Base-by-base conservation (phyloP, 2,329 filamentous ascomycete species). In the Ophiostoma novo-ulmi region DNA sequence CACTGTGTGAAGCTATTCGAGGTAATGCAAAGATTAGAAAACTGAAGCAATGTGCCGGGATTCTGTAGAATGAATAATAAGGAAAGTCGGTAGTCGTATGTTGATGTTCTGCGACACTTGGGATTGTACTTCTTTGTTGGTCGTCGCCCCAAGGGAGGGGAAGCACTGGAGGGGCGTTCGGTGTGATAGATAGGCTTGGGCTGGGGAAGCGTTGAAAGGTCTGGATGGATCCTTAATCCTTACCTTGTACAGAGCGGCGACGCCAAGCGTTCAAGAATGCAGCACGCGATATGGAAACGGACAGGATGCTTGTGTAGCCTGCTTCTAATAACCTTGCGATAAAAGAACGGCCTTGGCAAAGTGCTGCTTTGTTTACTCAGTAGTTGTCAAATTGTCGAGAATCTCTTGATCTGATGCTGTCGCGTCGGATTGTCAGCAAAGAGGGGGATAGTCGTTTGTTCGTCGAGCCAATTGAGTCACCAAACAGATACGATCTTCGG, bases 401-500 rank as follows among this genome's bases (percentile, higher is more conserved):
- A 39, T 64, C 17, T 64, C 61, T 64, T 36, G 61, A 31, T 63
- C 13, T 36, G 35, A 65, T 65, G 63, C 38, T 20, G 63, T 39
- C 63, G 52, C 35, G 61, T 63, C 39, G 26, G 26, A 38, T 35
- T 64, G 35, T 35, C 31, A 20, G 26, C 10, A 5, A 22, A 35
- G 14, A 36, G 35, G 44, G 48, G 66, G 41, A n/a, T 38, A 58
- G 22, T 11, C 22, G 52, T 22, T 38, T 66, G 20, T 48, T 20
- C 11, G 39, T 31, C 68, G 71, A 35, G 41, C 64, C 68, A 68
- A 68, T 70, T 41, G 68, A 41, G 22, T 67, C 70, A 44, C 66
- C 36, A 26, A 36, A 58, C 64, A 66, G 55, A 35, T 66, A 66
- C 69, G 71, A 70, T 65, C 39, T 68, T 70, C 69, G 69, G 66